Base-by-base conservation (phyloP, 139 green algal genomes). In the Helicosporidium sp. region DNA sequence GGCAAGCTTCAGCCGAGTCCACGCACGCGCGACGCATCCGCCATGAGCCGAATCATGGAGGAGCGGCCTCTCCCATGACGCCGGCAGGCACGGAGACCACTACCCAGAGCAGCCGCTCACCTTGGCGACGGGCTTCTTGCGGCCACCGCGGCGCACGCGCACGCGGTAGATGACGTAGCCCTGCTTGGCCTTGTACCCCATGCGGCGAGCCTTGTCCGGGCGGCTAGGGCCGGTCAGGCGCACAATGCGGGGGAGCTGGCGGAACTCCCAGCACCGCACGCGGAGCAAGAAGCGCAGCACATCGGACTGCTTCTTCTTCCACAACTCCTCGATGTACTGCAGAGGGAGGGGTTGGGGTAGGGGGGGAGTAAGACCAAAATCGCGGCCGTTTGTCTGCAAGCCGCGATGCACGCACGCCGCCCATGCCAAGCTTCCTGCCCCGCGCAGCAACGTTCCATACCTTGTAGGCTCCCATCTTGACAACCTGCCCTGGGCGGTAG, bases 251-350 rank as follows among this genome's bases (percentile, higher is more conserved):
- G 83, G 82, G 62, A 93, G 60, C 76, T 99, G 90, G 33, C 90
- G 75, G 77, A 83, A 97, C 79, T 99, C 89, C 90, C 90, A 99
- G 77, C 84, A 96, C 8, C 90, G 74, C n/a, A 99, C 78, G 52
- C 90, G 84, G 48, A 94, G 81, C 50, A 99, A 67, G 72, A 95
- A 99, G 54, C 89, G 85, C 41, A 97, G 62, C 52, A 96, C 86
- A 84, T 99, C 90, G 59, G 74, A 90, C 79, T 99, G 90, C 80
- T 99, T 99, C 70, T 84, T 86, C 65, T 83, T 79, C 79, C 78
- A 94, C 19, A 99, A 72, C 82, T 97, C 90, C 72, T 94, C 80
- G 16, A 97, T 42, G 66, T 99, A 99, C 83, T 99, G 76, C 66
- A 51, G 7, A 3, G 18, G 28, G 41, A 3, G 28, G 28, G 22